Evolutionary conservation across 208 protist species (phyloP).

Genomic region (Trypanosoma grayi): DNA sequence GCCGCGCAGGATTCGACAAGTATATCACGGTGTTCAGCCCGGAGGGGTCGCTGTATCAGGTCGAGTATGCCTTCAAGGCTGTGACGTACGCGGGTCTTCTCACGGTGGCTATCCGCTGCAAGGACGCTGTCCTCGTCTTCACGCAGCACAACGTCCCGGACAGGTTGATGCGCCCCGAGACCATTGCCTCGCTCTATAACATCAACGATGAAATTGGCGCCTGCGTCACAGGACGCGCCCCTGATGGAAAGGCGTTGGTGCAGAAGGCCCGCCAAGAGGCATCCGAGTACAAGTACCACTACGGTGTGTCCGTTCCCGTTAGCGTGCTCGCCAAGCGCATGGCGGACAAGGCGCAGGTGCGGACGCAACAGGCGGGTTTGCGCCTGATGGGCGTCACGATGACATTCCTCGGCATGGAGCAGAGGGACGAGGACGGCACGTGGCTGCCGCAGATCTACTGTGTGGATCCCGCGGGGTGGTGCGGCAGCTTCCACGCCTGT

Average conservation of each 20-base stretch:
- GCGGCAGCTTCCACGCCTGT: conserved; percentile 89
- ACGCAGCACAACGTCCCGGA: conserved; percentile 98
- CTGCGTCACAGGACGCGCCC: conserved; percentile 94
- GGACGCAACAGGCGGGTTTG: conserved; percentile 97
- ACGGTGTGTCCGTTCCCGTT: conserved; percentile 96
- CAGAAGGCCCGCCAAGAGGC: conserved; percentile 95
- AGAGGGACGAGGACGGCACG: conserved; percentile 74
- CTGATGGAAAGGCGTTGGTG: conserved; percentile 92
- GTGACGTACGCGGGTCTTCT: conserved; percentile 96
- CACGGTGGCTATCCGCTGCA: conserved; percentile 94
- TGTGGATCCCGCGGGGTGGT: conserved; percentile 95
- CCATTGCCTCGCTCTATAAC: conserved; percentile 95
- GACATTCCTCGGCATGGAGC: conserved; percentile 95
- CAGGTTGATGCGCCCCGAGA: conserved; percentile 94
- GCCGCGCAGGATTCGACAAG: conserved; percentile 95
- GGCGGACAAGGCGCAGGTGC: conserved; percentile 96
- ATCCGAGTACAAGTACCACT: conserved; percentile 95
- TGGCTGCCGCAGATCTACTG: conserved; percentile 92
- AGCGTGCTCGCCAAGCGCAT: conserved; percentile 95
- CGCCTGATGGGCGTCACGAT: conserved; percentile 93
- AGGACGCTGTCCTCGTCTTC: conserved; percentile 93
- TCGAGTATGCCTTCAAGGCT: conserved; percentile 99
- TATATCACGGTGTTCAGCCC: conserved; percentile 99
- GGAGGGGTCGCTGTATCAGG: conserved; percentile 98
- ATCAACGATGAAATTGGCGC: conserved; percentile 94